phyloP scores from a whole-genome alignment of 495 filamentous ascomycete genomes.

The Trichoderma erinaceum region DNA sequence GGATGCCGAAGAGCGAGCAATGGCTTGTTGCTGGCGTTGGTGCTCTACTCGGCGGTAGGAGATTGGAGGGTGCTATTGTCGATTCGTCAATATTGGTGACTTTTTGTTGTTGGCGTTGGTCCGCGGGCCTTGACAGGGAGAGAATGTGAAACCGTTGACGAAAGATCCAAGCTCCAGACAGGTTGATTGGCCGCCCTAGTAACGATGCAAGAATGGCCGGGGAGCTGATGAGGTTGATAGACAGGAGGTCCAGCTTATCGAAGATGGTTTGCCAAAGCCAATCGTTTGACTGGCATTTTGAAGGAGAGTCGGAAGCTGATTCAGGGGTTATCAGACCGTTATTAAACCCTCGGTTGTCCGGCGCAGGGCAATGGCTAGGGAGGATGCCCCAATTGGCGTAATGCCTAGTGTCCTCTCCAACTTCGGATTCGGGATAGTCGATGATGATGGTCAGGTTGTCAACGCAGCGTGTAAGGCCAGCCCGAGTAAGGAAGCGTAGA shows the following conservation, averaged over 20 bases:
- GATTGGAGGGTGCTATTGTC: background rate
- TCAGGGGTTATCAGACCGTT: conserved; percentile 7
- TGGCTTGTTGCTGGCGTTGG: background rate
- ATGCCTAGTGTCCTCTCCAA: background rate
- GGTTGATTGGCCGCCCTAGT: conserved; percentile 32
- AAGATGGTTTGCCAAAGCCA: conserved; percentile 45
- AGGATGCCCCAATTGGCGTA: background rate
- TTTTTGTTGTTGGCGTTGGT: conserved; percentile 14
- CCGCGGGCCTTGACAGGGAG: conserved; percentile 24
- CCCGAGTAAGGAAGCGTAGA: background rate
- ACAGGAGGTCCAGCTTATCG: conserved; percentile 33
- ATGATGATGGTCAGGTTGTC: background rate
- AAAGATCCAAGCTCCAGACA: conserved; percentile 37
- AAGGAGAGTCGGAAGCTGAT: conserved; percentile 13
- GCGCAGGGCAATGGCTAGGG: background rate
- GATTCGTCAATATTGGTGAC: background rate
- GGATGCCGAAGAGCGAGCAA: conserved; percentile 32
- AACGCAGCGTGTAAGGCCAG: conserved; percentile 14
- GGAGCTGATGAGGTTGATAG: conserved; percentile 38
- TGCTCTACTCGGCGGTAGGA: background rate
- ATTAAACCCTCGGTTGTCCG: conserved; percentile 14
- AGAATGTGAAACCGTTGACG: conserved; percentile 38
- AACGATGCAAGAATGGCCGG: conserved; percentile 35
- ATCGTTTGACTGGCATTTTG: conserved; percentile 19
- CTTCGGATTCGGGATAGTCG: background rate